These are phyloP conservation scores for Allodekkera sacchari DNA, from an alignment of 805 yeast species.

Conservation along the genomic window DNA sequence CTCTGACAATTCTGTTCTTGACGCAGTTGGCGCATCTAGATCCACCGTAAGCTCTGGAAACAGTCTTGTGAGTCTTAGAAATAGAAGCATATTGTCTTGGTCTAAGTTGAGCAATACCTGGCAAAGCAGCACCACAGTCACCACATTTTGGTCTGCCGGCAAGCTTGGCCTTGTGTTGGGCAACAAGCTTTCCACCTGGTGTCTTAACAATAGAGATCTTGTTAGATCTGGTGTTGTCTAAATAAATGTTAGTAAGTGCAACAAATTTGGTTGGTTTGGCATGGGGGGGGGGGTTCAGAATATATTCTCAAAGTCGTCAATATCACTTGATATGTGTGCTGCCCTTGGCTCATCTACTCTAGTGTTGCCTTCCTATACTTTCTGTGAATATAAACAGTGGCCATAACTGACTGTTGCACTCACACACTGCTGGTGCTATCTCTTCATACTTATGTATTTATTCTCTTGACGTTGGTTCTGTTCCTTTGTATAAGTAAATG, in stretches of 20 bases:
- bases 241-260: constrained; percentile 4
- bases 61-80: constrained; percentile 96
- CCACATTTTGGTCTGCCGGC: constrained; percentile 87
- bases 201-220: constrained; percentile 99
- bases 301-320: too few species aligned
- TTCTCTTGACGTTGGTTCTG: too few species aligned
- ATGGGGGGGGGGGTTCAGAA: too few species aligned
- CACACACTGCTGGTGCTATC: too few species aligned
- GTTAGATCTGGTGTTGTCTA: constrained; percentile 99
- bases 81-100: constrained; percentile 96
- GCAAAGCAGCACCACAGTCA: constrained; percentile 67
- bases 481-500: too few species aligned
- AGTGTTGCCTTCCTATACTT: too few species aligned
- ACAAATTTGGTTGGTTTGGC: too few species aligned
- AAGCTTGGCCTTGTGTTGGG: constrained; percentile 92
- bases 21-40: constrained; percentile 97
- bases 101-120: constrained; percentile 83
- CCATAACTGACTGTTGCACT: too few species aligned
- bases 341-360: too few species aligned
- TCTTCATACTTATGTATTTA: too few species aligned
- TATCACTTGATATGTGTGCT: too few species aligned
- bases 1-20: constrained; percentile 98
- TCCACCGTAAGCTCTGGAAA: constrained; percentile 99
- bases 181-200: constrained; percentile 99
- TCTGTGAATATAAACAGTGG: too few species aligned